These are phyloP conservation scores for Saprolegnia diclina DNA, from an alignment of 352 stramenopile species.

Conservation along the genomic window DNA sequence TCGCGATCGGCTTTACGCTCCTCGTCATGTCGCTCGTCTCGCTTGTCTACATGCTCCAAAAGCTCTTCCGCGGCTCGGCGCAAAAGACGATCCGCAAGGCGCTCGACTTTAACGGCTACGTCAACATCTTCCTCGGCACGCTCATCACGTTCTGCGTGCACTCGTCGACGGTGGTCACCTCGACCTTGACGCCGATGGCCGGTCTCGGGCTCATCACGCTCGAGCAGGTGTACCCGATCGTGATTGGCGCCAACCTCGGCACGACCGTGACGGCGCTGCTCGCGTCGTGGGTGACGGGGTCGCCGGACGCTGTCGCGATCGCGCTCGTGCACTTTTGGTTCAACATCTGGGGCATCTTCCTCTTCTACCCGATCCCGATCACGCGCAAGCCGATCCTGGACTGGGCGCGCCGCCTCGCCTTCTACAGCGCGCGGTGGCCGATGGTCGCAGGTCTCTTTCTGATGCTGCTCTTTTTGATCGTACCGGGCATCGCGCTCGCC, in stretches of 20 bases:
- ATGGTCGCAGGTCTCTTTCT: constrained; percentile 50
- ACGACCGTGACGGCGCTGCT: constrained; percentile 86
- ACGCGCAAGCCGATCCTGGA: constrained; percentile 74
- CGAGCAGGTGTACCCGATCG: constrained; percentile 86
- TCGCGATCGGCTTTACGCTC: constrained; percentile 41
- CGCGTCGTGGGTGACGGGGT: constrained; percentile 78
- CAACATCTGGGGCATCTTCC: constrained; percentile 85
- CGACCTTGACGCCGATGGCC: constrained; percentile 83
- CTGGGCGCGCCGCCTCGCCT: constrained; percentile 63
- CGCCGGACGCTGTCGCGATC: constrained; percentile 74
- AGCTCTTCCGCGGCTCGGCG: constrained; percentile 73
- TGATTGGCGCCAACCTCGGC: constrained; percentile 89
- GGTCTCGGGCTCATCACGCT: constrained; percentile 82
- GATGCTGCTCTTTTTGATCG: constrained; percentile 42
- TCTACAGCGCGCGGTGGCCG: constrained; percentile 55
- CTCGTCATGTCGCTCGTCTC: constrained; percentile 44
- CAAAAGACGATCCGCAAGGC: constrained; percentile 82
- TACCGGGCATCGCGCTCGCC: constrained; percentile 41
- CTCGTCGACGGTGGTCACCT: constrained; percentile 88
- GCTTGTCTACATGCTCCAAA: constrained; percentile 52
- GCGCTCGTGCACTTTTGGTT: constrained; percentile 90
- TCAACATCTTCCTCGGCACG: constrained; percentile 82
- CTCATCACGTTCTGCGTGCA: constrained; percentile 86
- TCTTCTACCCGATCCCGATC: constrained; percentile 89
- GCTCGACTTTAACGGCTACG: constrained; percentile 86